Conservation (phyloP, 2,329 filamentous ascomycete species). For the Penicillium palitans region DNA sequence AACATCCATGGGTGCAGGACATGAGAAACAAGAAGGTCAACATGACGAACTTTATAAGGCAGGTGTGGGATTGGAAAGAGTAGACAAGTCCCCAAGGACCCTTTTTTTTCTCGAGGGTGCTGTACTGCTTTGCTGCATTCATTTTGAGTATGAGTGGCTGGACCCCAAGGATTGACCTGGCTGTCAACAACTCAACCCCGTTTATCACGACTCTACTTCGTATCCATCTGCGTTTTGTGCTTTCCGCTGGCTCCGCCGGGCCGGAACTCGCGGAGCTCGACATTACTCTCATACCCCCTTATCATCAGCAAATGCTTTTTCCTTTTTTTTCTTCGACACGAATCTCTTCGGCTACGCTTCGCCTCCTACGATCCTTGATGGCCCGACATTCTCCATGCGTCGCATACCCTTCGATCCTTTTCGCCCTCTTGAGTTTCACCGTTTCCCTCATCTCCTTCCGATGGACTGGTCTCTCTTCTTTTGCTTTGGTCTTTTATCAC, state of each 20-base stretch:
- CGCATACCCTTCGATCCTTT: conserved; percentile 1
- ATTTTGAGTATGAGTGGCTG: conserved; percentile 27
- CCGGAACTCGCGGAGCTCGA: conserved; percentile 22
- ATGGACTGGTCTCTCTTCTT: conserved; percentile 12
- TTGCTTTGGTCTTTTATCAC: not conserved
- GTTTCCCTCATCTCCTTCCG: conserved; percentile 19
- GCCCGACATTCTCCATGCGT: conserved; percentile 16
- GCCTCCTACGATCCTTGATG: conserved; percentile 26
- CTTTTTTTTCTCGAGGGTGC: not conserved
- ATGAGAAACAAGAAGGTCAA: conserved; percentile 96
- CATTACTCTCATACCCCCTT: conserved; percentile 23
- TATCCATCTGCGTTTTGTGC: conserved; percentile 9
- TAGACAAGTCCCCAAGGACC: conserved; percentile 32
- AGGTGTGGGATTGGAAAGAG: conserved; percentile 96
- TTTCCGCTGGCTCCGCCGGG: conserved; percentile 15
- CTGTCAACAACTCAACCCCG: conserved; percentile 27
- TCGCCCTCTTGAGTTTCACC: not conserved
- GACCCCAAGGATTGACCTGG: conserved; percentile 31
- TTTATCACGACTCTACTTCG: conserved; percentile 13
- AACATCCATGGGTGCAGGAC: conserved; percentile 98
- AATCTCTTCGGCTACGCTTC: conserved; percentile 19
- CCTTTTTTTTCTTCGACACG: conserved; percentile 11
- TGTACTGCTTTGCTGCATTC: conserved; percentile 11
- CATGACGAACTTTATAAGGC: conserved; percentile 89
- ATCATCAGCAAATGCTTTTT: conserved; percentile 7